Conservation (phyloP, 108 stramenopile species). For the Cyclostephanos tholiformis region DNA sequence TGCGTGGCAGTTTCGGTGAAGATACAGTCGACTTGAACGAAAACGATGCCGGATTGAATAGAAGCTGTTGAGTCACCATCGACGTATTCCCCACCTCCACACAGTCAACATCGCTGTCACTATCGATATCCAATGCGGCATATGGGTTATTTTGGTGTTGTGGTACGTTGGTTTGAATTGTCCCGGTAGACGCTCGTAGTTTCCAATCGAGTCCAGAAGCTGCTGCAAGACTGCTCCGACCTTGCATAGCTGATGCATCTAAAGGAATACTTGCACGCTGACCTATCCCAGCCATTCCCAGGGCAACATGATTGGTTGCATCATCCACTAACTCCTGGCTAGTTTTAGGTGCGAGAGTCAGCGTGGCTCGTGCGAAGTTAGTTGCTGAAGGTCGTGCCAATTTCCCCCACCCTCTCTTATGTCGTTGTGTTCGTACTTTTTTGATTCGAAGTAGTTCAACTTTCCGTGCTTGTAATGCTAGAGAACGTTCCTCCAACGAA, state of each 20-base stretch:
- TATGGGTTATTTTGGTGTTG: constrained; percentile 34
- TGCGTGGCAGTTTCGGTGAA: background rate
- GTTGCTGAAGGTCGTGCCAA: constrained; percentile 18
- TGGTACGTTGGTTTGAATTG: constrained; percentile 12
- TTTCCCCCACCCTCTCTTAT: constrained; percentile 37
- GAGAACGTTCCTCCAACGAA: constrained; percentile 46
- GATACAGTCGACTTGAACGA: constrained; percentile 19
- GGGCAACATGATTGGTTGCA: constrained; percentile 40
- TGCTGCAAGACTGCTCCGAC: constrained; percentile 40
- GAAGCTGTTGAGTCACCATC: constrained; percentile 11
- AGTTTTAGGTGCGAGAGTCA: constrained; percentile 41
- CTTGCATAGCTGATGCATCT: background rate
- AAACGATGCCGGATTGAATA: constrained; percentile 48
- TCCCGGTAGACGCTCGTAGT: constrained; percentile 6
- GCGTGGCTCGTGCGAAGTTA: constrained; percentile 30
- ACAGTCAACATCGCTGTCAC: constrained; percentile 49
- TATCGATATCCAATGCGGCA: constrained; percentile 43
- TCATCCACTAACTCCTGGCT: constrained; percentile 49
- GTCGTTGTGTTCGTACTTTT: constrained; percentile 20
- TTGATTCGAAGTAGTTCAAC: constrained; percentile 26
- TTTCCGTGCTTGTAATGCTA: constrained; percentile 38
- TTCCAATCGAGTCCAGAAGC: constrained; percentile 38
- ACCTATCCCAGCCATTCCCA: constrained; percentile 41
- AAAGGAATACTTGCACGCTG: constrained; percentile 7
- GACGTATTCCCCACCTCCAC: background rate